Percentiles rank a stretch among this genome's conserved stretches.
Conservation (phyloP, 148 eudicot genomes). For the Vaccinium corymbosum region DNA sequence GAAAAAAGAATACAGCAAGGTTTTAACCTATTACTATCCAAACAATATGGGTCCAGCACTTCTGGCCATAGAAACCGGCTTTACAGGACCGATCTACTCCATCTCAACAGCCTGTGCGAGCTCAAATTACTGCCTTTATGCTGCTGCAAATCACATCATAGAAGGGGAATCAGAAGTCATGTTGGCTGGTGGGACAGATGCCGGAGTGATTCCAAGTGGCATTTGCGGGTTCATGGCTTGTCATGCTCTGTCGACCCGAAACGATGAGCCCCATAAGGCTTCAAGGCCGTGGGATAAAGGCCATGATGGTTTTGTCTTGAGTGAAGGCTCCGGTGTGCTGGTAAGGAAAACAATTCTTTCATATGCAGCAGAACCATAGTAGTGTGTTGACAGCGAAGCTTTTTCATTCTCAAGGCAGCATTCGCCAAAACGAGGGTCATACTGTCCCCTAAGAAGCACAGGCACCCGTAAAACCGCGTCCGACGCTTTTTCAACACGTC, state of each 20-base stretch:
- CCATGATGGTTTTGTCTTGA: conserved; percentile 32
- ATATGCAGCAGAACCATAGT: not conserved
- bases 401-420: not conserved
- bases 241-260: conserved; percentile 26
- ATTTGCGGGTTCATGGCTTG: conserved; percentile 27
- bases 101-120: conserved; percentile 32
- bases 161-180: conserved; percentile 28
- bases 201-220: conserved; percentile 18
- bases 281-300: conserved; percentile 36
- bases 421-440: not conserved
- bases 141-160: conserved; percentile 30
- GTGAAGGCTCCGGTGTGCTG: conserved; percentile 34
- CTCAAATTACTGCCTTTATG: conserved; percentile 23
- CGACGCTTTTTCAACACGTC: not conserved
- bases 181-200: conserved; percentile 30
- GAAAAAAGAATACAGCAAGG: conserved; percentile 9
- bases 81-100: conserved; percentile 31
- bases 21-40: conserved; percentile 12
- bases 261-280: conserved; percentile 26
- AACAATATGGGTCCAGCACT: conserved; percentile 22
- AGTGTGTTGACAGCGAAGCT: not conserved
- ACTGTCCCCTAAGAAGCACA: not conserved
- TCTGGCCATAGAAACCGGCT: conserved; percentile 26
- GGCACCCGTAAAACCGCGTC: not conserved
- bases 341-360: conserved; percentile 11